phyloP scores from a whole-genome alignment of 2,329 filamentous ascomycete genomes.

The Trichoderma semiorbis region DNA sequence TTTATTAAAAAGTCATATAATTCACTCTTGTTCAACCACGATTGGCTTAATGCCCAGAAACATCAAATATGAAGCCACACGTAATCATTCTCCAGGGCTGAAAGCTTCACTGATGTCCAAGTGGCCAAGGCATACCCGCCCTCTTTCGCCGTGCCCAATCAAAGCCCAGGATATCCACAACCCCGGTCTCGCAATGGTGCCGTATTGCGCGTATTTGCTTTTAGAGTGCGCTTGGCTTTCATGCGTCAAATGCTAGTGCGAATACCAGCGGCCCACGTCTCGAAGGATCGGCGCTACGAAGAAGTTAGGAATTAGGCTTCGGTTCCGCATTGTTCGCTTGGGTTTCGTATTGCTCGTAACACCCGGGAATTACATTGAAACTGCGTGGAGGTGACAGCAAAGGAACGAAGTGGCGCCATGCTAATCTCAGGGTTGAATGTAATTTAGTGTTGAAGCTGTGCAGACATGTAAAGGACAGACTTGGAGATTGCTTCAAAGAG shows the following conservation, averaged over 20 bases:
- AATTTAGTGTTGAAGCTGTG: neutral
- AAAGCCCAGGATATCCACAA: neutral
- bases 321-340: neutral
- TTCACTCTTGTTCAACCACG: neutral
- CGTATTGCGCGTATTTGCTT: conserved; percentile 6
- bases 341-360: neutral
- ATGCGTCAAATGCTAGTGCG: neutral
- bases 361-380: neutral
- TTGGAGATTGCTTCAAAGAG: neutral
- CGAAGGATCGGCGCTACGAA: conserved; percentile 3
- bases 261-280: neutral
- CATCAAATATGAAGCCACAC: neutral
- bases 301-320: neutral
- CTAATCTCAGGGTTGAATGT: neutral
- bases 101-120: neutral
- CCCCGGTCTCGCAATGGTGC: neutral
- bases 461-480: neutral
- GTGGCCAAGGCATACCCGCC: neutral
- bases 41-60: neutral
- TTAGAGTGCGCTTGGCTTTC: neutral
- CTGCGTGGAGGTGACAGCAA: neutral
- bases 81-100: neutral
- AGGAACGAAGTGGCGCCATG: neutral
- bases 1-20: neutral
- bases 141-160: neutral